These are phyloP conservation scores for Hymenoscyphus fructigenus DNA, from an alignment of 2,329 filamentous ascomycete genomes.

Conservation along the genomic window DNA sequence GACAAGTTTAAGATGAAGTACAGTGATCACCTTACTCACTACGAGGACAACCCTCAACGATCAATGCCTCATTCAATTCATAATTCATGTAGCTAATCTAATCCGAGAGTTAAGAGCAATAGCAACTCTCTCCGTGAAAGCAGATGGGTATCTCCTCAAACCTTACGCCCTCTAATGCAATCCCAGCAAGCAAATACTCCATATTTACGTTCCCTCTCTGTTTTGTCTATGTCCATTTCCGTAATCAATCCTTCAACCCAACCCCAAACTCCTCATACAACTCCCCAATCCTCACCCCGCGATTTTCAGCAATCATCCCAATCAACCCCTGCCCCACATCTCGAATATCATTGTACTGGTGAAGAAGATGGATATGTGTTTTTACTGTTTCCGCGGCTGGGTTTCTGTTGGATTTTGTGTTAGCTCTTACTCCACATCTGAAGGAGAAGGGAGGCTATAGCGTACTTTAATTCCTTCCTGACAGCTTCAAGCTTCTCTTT, in stretches of 20 bases:
- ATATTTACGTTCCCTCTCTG: too few species aligned
- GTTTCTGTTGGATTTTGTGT: too few species aligned
- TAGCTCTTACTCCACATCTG: too few species aligned
- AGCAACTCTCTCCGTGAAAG: constrained; percentile 7
- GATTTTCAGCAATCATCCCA: constrained; percentile 64
- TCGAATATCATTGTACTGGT: constrained; percentile 70
- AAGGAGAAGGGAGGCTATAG: too few species aligned
- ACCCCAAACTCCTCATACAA: constrained; percentile 39
- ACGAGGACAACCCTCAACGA: too few species aligned
- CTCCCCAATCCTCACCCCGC: constrained; percentile 47
- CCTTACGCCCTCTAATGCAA: constrained; percentile 2
- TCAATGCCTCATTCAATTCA: too few species aligned
- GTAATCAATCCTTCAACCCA: constrained; percentile 32
- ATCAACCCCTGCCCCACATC: constrained; percentile 66
- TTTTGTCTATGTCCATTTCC: not conserved
- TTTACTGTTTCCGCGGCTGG: constrained; percentile 51
- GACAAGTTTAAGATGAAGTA: too few species aligned
- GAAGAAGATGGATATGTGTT: constrained; percentile 62
- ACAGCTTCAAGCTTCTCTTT: constrained; percentile 40
- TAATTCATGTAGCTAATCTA: too few species aligned
- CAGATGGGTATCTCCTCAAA: constrained; percentile 28
- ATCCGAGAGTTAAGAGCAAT: not conserved
- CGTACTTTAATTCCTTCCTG: constrained; percentile 35
- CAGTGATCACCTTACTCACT: too few species aligned
- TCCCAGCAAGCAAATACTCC: too few species aligned